A percentile compares a stretch with the other conserved stretches of the same genome.
These are phyloP conservation scores for Curvularia eragrostidis DNA, from an alignment of 2,329 filamentous ascomycete species.

Conservation along the genomic window DNA sequence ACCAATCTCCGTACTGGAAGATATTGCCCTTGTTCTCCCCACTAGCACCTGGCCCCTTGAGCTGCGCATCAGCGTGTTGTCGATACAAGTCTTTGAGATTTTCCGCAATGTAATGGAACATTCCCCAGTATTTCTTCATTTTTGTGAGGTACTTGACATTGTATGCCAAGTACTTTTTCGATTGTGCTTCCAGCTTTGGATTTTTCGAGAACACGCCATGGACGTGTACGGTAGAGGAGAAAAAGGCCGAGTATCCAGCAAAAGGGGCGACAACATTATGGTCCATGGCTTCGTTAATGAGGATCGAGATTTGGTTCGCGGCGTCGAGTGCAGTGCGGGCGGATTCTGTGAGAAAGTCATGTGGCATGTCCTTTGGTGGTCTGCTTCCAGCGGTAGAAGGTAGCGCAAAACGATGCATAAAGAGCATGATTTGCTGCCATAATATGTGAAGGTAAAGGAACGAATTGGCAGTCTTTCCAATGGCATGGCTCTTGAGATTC, in stretches of 20 bases:
- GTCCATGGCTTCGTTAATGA: constrained; percentile 80
- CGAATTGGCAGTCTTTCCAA: constrained; percentile 85
- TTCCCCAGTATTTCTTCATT: constrained; percentile 98
- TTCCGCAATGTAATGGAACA: constrained; percentile 97
- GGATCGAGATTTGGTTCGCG: constrained; percentile 82
- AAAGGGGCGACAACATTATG: constrained; percentile 89
- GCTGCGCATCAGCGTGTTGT: constrained; percentile 80
- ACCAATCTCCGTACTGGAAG: constrained; percentile 98
- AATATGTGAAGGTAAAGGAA: constrained; percentile 92
- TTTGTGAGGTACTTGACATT: constrained; percentile 91
- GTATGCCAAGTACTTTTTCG: constrained; percentile 82
- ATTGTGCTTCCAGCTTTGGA: constrained; percentile 72
- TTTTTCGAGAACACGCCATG: constrained; percentile 91
- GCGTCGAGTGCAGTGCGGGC: constrained; percentile 79
- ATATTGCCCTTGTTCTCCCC: constrained; percentile 60
- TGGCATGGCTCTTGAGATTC: constrained; percentile 83
- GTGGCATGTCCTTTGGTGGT: constrained; percentile 74
- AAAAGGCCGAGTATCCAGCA: constrained; percentile 91
- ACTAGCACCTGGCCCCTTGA: constrained; percentile 64
- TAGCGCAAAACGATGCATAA: constrained; percentile 86
- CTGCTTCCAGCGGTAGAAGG: constrained; percentile 69
- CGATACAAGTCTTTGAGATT: constrained; percentile 89
- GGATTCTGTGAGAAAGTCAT: constrained; percentile 77
- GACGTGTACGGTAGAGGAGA: constrained; percentile 93
- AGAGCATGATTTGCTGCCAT: constrained; percentile 86